Evolutionary conservation across 148 eudicot species (phyloP), one percentile per base, ranked within the genome.

Genomic region (Rhododendron williamsianum): DNA sequence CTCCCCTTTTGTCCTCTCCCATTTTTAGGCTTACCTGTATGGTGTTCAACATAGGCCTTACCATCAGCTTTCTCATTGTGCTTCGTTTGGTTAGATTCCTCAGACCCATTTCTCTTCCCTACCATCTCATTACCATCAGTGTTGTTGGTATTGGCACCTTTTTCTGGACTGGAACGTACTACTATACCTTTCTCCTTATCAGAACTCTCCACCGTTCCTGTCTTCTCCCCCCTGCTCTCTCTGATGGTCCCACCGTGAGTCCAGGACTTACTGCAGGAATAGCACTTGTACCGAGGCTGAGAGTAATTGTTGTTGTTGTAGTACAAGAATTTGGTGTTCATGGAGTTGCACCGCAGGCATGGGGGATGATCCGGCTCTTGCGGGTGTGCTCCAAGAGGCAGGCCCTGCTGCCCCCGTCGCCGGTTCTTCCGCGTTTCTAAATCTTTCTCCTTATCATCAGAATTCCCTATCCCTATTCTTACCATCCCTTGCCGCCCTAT

Each of bases 51-150:
- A 76, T 45, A 46, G 45, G 18, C 71, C 51, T 67, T 69, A 69
- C n/a, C 79, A 48, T 80, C 82, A 58, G 83, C 80, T 51, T n/a
- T 87, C 63, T 83, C 88, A 69, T 60, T 41, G 73, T 85, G 74
- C 27, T 76, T 80, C 69, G 48, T 83, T 46, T 51, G 86, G 67
- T 78, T 60, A 48, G 81, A 76, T 23, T 67, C 49, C 25, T 85
- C 52, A 52, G 76, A 19, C 21, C 74, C 41, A 36, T 60, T 85
- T 65, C 30, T 79, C 82, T 76, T 30, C 25, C 69, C 80, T 41
- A 41, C 65, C 51, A 52, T 73, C 27, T 52, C 18, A 13, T 67
- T 72, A 54, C 60, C 58, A 54, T 6, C 58, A 81, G 48, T 76
- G 23, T 43, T 38, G 21, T 15, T 6, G 36, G 38, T 46, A 52